Evolutionary conservation across 164 flowering plant species (phyloP).

Genomic region (Pachysandra terminalis): DNA sequence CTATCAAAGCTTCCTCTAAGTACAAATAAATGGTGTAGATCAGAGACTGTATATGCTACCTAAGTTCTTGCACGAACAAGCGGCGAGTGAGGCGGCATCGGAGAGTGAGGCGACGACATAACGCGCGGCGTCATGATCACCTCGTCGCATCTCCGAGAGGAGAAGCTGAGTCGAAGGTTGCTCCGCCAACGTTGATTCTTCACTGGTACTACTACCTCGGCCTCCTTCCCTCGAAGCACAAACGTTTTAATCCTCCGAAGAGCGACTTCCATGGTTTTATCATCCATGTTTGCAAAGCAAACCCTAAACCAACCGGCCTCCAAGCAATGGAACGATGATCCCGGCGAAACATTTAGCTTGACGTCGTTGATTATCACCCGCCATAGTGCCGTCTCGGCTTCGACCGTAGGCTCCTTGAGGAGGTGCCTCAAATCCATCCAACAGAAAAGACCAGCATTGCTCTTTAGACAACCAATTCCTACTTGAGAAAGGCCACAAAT

Average conservation of each 20-base stretch:
- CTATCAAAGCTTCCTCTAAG: too few relatives aligned
- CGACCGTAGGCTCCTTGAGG: constrained; percentile 28
- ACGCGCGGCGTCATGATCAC: constrained; percentile 16
- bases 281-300: constrained; percentile 58
- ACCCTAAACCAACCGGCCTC: constrained; percentile 67
- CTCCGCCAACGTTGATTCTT: constrained; percentile 7
- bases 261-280: constrained; percentile 38
- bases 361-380: constrained; percentile 38
- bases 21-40: too few relatives aligned
- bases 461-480: constrained; percentile 26
- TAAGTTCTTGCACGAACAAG: constrained; percentile 29
- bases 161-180: constrained; percentile 32
- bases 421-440: constrained; percentile 49
- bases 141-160: constrained; percentile 22
- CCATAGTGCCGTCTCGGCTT: constrained; percentile 45
- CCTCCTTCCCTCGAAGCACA: constrained; percentile 3
- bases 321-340: constrained; percentile 42
- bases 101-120: constrained; percentile 37
- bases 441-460: constrained; percentile 44
- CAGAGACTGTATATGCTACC: too few relatives aligned
- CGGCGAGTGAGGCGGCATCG: constrained; percentile 29
- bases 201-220: not conserved
- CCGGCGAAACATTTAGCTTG: constrained; percentile 58
- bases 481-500: constrained; percentile 25
- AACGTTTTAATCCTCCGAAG: constrained; percentile 33